Conservation (phyloP, 2,329 filamentous ascomycete species). For the Magnaporthales sp. region DNA sequence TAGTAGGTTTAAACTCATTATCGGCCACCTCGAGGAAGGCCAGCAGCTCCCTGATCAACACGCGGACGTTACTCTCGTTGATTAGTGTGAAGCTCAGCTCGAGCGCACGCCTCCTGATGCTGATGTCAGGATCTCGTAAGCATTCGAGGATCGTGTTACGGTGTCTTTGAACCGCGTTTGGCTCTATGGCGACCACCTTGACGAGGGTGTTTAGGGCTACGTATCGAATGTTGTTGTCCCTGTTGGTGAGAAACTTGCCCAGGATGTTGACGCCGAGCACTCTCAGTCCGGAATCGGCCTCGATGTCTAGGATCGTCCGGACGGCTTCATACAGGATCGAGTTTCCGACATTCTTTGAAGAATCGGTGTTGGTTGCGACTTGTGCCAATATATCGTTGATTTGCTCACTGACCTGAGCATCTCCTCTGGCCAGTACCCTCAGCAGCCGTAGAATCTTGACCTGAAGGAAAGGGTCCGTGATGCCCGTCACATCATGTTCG, state of each 20-base stretch:
- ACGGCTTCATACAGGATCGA: slow-evolving; percentile 97
- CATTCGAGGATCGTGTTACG: slow-evolving; percentile 97
- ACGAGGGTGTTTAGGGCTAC: slow-evolving; percentile 95
- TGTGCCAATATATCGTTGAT: slow-evolving; percentile 98
- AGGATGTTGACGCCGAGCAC: slow-evolving; percentile 97
- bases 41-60: slow-evolving; percentile 84
- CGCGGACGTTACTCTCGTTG: slow-evolving; percentile 91
- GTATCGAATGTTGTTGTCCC: slow-evolving; percentile 98
- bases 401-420: slow-evolving; percentile 82
- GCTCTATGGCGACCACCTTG: slow-evolving; percentile 96
- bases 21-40: slow-evolving; percentile 96
- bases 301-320: slow-evolving; percentile 93
- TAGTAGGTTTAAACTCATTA: slow-evolving; percentile 96
- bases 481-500: slow-evolving; percentile 96
- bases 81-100: slow-evolving; percentile 97
- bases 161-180: slow-evolving; percentile 93
- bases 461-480: slow-evolving; percentile 95
- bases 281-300: slow-evolving; percentile 88
- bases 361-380: slow-evolving; percentile 96
- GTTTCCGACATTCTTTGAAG: slow-evolving; percentile 97
- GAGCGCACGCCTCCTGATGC: slow-evolving; percentile 87
- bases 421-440: slow-evolving; percentile 77
- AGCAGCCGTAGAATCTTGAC: slow-evolving; percentile 89
- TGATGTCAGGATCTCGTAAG: slow-evolving; percentile 93
- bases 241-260: slow-evolving; percentile 91